Base-by-base conservation (phyloP, 345 rosid species). In the Eucalyptus brandiana region DNA sequence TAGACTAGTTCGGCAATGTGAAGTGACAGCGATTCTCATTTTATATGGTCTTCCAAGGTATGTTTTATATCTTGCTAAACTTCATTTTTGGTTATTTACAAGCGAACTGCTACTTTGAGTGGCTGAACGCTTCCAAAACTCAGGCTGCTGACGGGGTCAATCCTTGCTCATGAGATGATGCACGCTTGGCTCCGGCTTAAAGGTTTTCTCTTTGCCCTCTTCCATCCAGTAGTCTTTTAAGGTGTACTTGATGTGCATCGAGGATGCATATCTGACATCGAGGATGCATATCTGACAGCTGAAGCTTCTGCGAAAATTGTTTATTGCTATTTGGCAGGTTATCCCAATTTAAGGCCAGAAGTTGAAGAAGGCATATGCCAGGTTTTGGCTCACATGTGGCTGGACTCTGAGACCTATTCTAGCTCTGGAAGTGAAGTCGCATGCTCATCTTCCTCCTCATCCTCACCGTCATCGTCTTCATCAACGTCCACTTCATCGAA, bases 321-420 rank as follows among this genome's bases (percentile, higher is more conserved):
- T 53, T 53, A 4, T 18, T 40, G 51, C 65, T n/a, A n/a, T n/a
- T n/a, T 49, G 40, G 53, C 92, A 98, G 99, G 99, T 51, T 98
- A 94, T 92, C 95, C 97, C 12, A 96, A 93, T 93, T 94, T 98
- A 89, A 91, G 92, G 56, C 99, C 99, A 69, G 98, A 96, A 86
- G 99, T 98, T 11, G 99, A 98, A 94, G 99, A 97, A 94, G 99
- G 99, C 17, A 97, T 98, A 44, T 98, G 99, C 91, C 99, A 97
- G 90, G 99, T 97, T 19, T 89, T 98, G 91, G 99, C 97, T 54
- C 96, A 97, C 90, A 94, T 98, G 99, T 98, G 99, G 99, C 89
- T 98, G 91, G 99, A 98, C 11, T 94, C 99, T 1, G 99, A 98
- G 93, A 95, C 95, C 5, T 96, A 96, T 86, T 89, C 96, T 21